Base-by-base conservation (phyloP, 2,329 filamentous ascomycete species). In the Phaeosphaeria sp. region DNA sequence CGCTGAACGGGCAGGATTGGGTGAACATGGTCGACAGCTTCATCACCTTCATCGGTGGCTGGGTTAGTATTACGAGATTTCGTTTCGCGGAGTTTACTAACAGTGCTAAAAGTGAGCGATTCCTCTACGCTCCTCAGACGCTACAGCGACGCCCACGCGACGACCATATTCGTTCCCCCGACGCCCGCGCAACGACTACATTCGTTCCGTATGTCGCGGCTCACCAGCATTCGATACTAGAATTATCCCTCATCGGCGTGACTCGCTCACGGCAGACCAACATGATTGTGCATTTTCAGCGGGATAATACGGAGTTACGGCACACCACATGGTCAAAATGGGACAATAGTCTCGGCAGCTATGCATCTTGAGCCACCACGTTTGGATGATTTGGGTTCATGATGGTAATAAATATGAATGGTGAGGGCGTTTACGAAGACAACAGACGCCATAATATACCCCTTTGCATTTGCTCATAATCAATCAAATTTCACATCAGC, bases 11-110 rank as follows among this genome's bases (percentile, higher is more conserved):
- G 2, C 67, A 73, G 49, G 75, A 77, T 49, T 74, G 74, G 72
- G 71, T 77, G 25, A 57, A 61, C 40, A 66, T 73, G 46, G 74
- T 78, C 45, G 74, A 78, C 52, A 51, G 43, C n/a, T 77, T 78
- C 54, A 57, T 78, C 36, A 57, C 46, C 8, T 74, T 72, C 43
- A 71, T 71, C n/a, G 74, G 73, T 9, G 71, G 71, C 36, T 72
- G 65, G 67, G 72, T 39, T 27, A 24, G 48, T 50, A 11, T 11
- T 8, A 8, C n/a, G 8, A 11, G 30, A 40, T 5, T 9, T 24
- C 2, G 18, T 13, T 50, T 30, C n/a, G 9, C 13, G 48, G 17
- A 17, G n/a, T n/a, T 8, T 39, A 17, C 47, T 49, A 39, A 49
- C 30, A 20, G 8, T 11, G 5, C 6, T 3, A 6, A 21, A 36